Evolutionary conservation across 768 basidiomycete species (phyloP), one percentile per base, ranked within the genome.

Genomic region (Calocybe gangraenosa): DNA sequence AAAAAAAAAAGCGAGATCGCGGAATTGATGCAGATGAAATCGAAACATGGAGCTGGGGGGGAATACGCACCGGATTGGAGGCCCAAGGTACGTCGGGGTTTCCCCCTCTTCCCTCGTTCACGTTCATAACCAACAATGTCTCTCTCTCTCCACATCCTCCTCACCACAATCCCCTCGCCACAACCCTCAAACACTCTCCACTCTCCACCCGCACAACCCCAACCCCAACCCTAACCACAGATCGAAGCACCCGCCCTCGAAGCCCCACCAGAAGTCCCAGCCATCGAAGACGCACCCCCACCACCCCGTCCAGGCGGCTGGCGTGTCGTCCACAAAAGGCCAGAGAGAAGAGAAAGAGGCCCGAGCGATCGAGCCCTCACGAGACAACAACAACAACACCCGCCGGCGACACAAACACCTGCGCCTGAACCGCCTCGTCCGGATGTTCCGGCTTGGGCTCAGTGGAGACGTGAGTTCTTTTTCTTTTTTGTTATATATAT

Each of bases 11-110:
- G 89, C 51, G 89, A 92, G 63, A 88, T 92, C 52, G 82, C 88
- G 19, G 86, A 87, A 60, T 70, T 92, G 48, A 85, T 92, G 85
- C 76, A 79, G 40, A 71, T 89, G 40, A 87, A 88, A 60, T 81
- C 87, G 15, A 91, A 92, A 62, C 84, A 88, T 59, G 83, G 87
- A 15, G 75, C 82, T 1, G 87, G 83, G 30, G 88, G 87, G 18
- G 86, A 89, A 53, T 91, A 82, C 58, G 70, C 79, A 18, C 81
- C 84, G 14, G 81, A 84, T 44, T 92, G 88, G 89, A 66, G 67
- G 37, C 82, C 81, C 17, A 71, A 73, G 55, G 84, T 82, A 53
- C 53, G 68, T 55, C 46, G 20, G 7, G 11, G 11, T 11, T 11
- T 14, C 13, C 23, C 11, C 10, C 11, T 34, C 28, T 36, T 40